These are phyloP conservation scores for Saururus chinensis DNA, from an alignment of 164 flowering plant species.

Conservation along the genomic window DNA sequence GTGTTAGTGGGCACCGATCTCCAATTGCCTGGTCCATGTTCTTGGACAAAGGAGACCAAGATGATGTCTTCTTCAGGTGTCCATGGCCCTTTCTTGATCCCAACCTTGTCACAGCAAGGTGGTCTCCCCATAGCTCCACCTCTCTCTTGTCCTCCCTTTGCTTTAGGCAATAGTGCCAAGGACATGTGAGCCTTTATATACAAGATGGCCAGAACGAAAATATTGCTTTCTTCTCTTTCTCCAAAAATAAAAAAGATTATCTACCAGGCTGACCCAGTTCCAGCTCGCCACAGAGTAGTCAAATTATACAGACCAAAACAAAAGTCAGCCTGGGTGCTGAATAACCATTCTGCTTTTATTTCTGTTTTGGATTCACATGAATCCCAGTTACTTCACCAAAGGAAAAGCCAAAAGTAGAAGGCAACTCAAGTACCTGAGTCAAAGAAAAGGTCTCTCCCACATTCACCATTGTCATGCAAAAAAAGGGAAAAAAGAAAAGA, in stretches of 20 bases:
- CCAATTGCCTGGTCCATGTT: slow-evolving; percentile 48
- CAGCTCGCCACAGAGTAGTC: slow-evolving; percentile 3
- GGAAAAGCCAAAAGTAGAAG: not conserved
- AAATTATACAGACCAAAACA: slow-evolving; percentile 2
- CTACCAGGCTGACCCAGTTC: slow-evolving; percentile 26
- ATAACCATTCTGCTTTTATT: slow-evolving; percentile 1
- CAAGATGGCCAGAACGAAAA: slow-evolving; percentile 9
- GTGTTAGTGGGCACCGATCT: slow-evolving; percentile 31
- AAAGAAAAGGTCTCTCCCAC: too few species aligned
- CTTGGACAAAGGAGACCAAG: slow-evolving; percentile 57
- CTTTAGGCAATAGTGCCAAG: slow-evolving; percentile 7
- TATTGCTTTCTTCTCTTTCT: slow-evolving; percentile 10
- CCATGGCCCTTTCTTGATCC: slow-evolving; percentile 97
- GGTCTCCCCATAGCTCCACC: slow-evolving; percentile 52
- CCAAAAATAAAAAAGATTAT: slow-evolving; percentile 1
- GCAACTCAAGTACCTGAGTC: not conserved
- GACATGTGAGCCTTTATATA: slow-evolving; percentile 28
- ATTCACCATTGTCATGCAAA: too few species aligned
- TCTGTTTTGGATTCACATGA: slow-evolving; percentile 24
- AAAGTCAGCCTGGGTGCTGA: slow-evolving; percentile 19
- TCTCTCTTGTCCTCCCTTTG: slow-evolving; percentile 6
- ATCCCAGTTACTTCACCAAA: slow-evolving; percentile 14
- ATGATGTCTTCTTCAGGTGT: slow-evolving; percentile 76
- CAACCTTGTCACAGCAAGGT: slow-evolving; percentile 75
- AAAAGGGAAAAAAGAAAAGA: not conserved